phyloP scores from a whole-genome alignment of 2,329 filamentous ascomycete species.

The Stagonosporopsis cucurbitacearum region DNA sequence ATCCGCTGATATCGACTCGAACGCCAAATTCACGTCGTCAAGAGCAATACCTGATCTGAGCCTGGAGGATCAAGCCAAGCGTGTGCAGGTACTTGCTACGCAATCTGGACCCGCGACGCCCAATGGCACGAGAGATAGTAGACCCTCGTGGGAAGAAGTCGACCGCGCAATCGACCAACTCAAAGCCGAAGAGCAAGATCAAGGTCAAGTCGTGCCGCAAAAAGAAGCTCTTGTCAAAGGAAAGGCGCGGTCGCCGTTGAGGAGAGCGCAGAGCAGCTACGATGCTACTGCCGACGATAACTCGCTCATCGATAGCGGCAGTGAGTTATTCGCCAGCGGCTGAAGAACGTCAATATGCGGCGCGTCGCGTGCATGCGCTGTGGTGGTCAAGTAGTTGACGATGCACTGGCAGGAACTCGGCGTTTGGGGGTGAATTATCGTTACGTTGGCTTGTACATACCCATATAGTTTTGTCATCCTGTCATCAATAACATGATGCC shows the following conservation, averaged over 20 bases:
- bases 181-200: conserved; percentile 37
- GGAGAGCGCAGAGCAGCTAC: conserved; percentile 42
- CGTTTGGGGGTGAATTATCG: conserved; percentile 7
- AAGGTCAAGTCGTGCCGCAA: conserved; percentile 5
- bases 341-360: conserved; percentile 3
- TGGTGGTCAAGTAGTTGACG: conserved; percentile 1
- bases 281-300: conserved; percentile 23
- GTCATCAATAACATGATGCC: neutral
- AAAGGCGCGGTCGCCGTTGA: conserved; percentile 39
- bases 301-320: conserved; percentile 20
- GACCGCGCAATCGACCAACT: conserved; percentile 43
- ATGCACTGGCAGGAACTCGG: conserved; percentile 9
- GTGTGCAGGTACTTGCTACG: conserved; percentile 45
- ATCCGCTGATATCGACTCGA: conserved; percentile 18
- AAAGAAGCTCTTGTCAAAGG: conserved; percentile 19
- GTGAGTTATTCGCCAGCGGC: conserved; percentile 14
- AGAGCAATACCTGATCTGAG: conserved; percentile 16
- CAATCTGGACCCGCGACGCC: conserved; percentile 55
- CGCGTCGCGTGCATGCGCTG: neutral
- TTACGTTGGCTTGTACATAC: conserved; percentile 8
- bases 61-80: conserved; percentile 35
- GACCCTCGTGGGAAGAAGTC: conserved; percentile 48
- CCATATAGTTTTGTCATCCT: neutral
- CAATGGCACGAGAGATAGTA: conserved; percentile 49
- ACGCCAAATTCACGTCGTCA: conserved; percentile 2